Percentiles rank a stretch among this genome's conserved stretches.
phyloP scores from a whole-genome alignment of 2,329 filamentous ascomycete genomes.

The Penicillium capsulatum region DNA sequence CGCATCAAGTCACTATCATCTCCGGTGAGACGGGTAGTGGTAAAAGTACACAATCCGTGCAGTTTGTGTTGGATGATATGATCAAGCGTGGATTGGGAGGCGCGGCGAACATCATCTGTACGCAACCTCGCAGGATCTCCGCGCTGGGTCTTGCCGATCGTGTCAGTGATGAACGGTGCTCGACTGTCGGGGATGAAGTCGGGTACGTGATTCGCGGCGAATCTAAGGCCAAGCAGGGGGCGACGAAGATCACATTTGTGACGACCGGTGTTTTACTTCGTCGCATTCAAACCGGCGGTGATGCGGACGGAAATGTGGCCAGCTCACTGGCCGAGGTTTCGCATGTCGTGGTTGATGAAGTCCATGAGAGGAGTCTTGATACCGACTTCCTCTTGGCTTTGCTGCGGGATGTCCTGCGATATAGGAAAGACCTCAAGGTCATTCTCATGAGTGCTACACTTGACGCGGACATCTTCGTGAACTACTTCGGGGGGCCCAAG shows the following conservation, averaged over 20 bases:
- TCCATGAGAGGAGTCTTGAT: conserved; percentile 90
- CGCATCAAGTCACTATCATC: conserved; percentile 88
- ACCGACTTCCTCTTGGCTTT: conserved; percentile 91
- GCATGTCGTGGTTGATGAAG: conserved; percentile 93
- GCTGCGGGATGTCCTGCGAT: conserved; percentile 72
- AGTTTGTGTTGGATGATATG: conserved; percentile 90
- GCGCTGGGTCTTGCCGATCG: conserved; percentile 90
- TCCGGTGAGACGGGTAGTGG: conserved; percentile 95
- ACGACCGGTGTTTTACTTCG: conserved; percentile 90
- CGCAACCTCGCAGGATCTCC: conserved; percentile 90
- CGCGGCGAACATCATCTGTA: conserved; percentile 86
- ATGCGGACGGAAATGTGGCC: conserved; percentile 71
- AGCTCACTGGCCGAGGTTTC: conserved; percentile 83
- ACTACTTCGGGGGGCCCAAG: conserved; percentile 71
- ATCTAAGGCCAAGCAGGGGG: conserved; percentile 63
- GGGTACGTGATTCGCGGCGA: conserved; percentile 91
- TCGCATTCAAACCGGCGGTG: conserved; percentile 84
- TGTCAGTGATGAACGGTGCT: conserved; percentile 87
- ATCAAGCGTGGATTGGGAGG: conserved; percentile 71
- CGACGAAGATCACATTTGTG: conserved; percentile 89
- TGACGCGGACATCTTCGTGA: conserved; percentile 77
- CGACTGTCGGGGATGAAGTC: conserved; percentile 75
- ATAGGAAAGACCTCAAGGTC: conserved; percentile 75
- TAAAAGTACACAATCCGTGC: conserved; percentile 94
- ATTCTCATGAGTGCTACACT: conserved; percentile 96